Evolutionary conservation across 2,329 filamentous ascomycete genomes (phyloP), one percentile per base, ranked within the genome.

Genomic region (Fusarium aywerte): DNA sequence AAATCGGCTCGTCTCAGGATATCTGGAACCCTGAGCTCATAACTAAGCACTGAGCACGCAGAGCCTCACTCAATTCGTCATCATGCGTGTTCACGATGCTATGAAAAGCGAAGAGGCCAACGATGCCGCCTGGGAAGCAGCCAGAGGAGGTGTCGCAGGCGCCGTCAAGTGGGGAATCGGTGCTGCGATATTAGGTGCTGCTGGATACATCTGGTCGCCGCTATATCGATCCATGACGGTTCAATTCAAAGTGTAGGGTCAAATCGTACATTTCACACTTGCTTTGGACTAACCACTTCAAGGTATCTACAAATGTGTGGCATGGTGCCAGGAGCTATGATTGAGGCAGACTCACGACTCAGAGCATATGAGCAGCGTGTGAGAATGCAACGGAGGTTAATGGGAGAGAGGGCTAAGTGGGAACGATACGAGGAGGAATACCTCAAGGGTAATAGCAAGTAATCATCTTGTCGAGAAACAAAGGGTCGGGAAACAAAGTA

Each of bases 241-340:
- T 48, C 90, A 92, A 75, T 92, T 92, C 79, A 92, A 92, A 80
- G 88, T 91, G 90, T 92, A 84, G 73, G 87, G 80, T 27, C 43
- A 31, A 53, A 57, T 39, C 29, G 27, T 10, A 20, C 29, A 35
- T 21, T 16, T 15, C 39, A 13, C 43, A 12, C 12, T 2, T 60
- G 31, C 13, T 21, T 50, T 27, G 20, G 40, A 62, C 55, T 57
- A 44, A 56, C 31, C 49, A 50, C 45, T 55, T 31, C 25, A 73
- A 94, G 92, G 29, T 95, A 92, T 75, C 81, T 94, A 16, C 91
- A 93, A 77, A 92, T 93, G 90, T 92, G 89, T n/a, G 89, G 88
- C 62, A 94, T 94, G 91, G 89, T 91, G n/a, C 74, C 92, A 32
- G 92, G 92, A 40, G 85, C 88, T 73, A 91, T 92, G 84, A 84